phyloP scores from a whole-genome alignment of 495 filamentous ascomycete genomes.

The Penicillium malachiteum region DNA sequence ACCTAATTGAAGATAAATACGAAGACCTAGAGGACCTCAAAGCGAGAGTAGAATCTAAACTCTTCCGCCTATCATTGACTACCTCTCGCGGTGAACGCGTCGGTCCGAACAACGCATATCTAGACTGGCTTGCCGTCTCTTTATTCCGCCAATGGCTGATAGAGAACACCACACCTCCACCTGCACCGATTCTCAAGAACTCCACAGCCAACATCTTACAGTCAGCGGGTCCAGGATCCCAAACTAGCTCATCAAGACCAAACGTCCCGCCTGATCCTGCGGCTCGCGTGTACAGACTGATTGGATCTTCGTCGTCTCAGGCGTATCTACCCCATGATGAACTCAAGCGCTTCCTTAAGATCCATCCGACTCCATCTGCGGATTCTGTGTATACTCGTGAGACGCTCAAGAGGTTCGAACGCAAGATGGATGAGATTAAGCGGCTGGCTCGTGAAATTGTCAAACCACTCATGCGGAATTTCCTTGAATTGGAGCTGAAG shows the following conservation, averaged over 20 bases:
- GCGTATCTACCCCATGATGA: slow-evolving; percentile 81
- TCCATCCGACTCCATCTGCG: slow-evolving; percentile 47
- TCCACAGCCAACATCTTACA: slow-evolving; percentile 22
- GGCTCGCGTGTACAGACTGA: slow-evolving; percentile 69
- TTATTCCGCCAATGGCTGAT: slow-evolving; percentile 90
- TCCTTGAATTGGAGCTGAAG: slow-evolving; percentile 71
- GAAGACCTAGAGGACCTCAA: slow-evolving; percentile 75
- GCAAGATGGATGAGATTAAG: slow-evolving; percentile 84
- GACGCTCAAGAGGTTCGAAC: slow-evolving; percentile 76
- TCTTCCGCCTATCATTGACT: slow-evolving; percentile 77
- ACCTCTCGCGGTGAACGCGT: slow-evolving; percentile 80
- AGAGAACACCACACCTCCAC: slow-evolving; percentile 76
- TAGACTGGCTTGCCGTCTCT: slow-evolving; percentile 83
- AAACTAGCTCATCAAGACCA: slow-evolving; percentile 18
- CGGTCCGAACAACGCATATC: slow-evolving; percentile 69
- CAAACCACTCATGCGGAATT: slow-evolving; percentile 81
- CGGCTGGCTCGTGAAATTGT: slow-evolving; percentile 75
- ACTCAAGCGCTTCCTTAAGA: slow-evolving; percentile 81
- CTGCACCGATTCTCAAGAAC: slow-evolving; percentile 48
- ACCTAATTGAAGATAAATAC: slow-evolving; percentile 88
- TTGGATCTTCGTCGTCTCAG: slow-evolving; percentile 57
- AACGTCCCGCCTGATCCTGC: slow-evolving; percentile 27
- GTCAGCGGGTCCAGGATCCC: slow-evolving; percentile 28
- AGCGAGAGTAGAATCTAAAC: slow-evolving; percentile 65
- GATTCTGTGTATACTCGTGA: slow-evolving; percentile 72